These are phyloP conservation scores for Euphorbia corollata DNA, from an alignment of 441 rosid genomes.

Conservation along the genomic window DNA sequence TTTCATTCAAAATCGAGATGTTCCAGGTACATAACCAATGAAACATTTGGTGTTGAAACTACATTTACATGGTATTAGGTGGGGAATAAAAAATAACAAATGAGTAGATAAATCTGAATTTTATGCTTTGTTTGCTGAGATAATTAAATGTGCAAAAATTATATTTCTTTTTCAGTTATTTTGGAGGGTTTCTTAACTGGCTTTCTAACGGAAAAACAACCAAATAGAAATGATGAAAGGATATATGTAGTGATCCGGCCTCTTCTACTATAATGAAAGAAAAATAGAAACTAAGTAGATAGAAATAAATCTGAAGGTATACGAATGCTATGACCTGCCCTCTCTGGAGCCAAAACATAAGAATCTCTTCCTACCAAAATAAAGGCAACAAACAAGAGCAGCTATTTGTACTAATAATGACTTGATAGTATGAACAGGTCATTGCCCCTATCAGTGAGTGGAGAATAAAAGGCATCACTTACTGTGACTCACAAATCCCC, in stretches of 20 bases:
- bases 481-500: too few species aligned
- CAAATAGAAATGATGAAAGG: too few species aligned
- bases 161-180: constrained; percentile 2
- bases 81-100: not conserved
- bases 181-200: not conserved
- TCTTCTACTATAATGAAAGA: not conserved
- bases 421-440: too few species aligned
- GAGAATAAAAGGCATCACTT: too few species aligned
- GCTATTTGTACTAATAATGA: too few species aligned
- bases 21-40: constrained; percentile 50
- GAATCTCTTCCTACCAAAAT: too few species aligned
- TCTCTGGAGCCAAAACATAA: too few species aligned
- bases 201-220: too few species aligned
- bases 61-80: not conserved
- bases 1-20: constrained; percentile 69
- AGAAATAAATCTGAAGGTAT: not conserved
- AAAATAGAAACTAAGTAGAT: not conserved
- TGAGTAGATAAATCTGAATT: not conserved
- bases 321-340: too few species aligned
- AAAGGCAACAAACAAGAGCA: too few species aligned
- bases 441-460: too few species aligned
- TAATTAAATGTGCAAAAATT: not conserved
- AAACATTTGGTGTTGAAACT: not conserved
- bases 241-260: too few species aligned
- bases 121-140: not conserved